Evolutionary conservation across 495 filamentous ascomycete species (phyloP), one percentile per base, ranked within the genome.

Genomic region (Hypoxylon crocopeplum): DNA sequence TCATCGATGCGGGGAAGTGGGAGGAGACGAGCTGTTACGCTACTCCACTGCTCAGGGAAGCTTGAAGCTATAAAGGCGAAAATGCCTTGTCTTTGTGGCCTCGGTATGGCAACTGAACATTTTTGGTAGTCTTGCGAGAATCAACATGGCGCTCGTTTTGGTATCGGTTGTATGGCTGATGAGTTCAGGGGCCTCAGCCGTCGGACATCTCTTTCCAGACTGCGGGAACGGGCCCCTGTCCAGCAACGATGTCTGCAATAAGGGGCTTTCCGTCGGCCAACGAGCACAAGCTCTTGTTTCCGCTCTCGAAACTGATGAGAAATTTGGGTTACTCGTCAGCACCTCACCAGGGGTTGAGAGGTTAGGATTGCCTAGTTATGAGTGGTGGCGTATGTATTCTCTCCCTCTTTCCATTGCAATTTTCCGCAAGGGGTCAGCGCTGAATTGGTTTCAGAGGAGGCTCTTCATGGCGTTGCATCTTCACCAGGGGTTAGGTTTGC

Each of bases 381-480:
- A 80, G 62, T 80, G 78, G 75, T 82, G 74, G 72, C 62, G 62
- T 66, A 62, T 2, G 57, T 47, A 49, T 48, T 17, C n/a, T 15
- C n/a, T 11, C 25, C 19, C 37, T 49, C 36, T 30, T 40, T 49
- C 32, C 19, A 12, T 48, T 29, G 16, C 53, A 56, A 29, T 56
- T 16, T 11, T 3, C 5, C 49, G 2, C 1, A 20, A 11, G 27
- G 24, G 36, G 2, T 3, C 32, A 15, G 32, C n/a, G 7, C 48
- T 59, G 19, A 59, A 10, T 0, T 4, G 3, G 1, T 25, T 36
- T 13, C n/a, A 61, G 64, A 71, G 16, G 78, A 80, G 68, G 81
- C 80, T 13, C 74, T 88, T 3, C 85, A 88, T 66, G 85, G 85
- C 4, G 67, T 88, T 2, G 82, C 77, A n/a, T 69, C 46, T 6